Percentiles rank a stretch among this genome's conserved stretches.
Conservation (phyloP, 169 alveolate genomes). For the Sarcocystis neurona region DNA sequence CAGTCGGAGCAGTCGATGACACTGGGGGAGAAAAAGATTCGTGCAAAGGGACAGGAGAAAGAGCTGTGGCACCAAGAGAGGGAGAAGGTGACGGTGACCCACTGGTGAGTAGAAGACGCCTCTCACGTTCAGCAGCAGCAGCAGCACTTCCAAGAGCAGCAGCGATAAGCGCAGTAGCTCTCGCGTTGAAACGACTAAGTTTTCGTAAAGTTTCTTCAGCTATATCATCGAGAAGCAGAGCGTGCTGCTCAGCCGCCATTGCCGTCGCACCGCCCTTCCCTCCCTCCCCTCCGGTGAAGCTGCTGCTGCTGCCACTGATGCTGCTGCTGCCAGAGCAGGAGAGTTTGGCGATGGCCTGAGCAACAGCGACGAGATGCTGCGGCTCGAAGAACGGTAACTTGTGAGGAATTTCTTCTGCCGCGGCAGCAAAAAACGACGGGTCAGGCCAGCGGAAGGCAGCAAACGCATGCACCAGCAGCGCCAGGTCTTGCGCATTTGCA, state of each 20-base stretch:
- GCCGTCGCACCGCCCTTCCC: no score
- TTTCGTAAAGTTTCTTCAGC: conserved; percentile 5
- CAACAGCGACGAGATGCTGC: conserved; percentile 25
- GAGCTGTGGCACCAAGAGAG: no score
- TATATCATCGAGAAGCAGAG: background rate
- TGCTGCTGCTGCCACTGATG: no score
- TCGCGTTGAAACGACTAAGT: background rate
- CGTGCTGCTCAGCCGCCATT: no score
- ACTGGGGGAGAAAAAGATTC: no score
- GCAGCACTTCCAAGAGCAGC: background rate
- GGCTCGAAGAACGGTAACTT: conserved; percentile 25
- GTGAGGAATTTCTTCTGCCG: conserved; percentile 35
- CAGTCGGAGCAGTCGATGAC: no score
- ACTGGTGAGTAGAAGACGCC: no score
- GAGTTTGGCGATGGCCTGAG: conserved; percentile 28
- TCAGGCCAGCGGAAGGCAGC: background rate
- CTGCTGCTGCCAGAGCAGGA: no score
- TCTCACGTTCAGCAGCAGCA: no score
- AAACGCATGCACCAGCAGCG: conserved; percentile 8
- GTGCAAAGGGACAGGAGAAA: no score
- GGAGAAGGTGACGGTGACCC: no score
- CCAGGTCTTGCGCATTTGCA: conserved; percentile 17
- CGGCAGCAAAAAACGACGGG: background rate
- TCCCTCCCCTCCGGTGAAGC: no score
- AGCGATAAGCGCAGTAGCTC: conserved; percentile 10